phyloP scores from a whole-genome alignment of 306 rosid species.

The Cicer chorassanicum region DNA sequence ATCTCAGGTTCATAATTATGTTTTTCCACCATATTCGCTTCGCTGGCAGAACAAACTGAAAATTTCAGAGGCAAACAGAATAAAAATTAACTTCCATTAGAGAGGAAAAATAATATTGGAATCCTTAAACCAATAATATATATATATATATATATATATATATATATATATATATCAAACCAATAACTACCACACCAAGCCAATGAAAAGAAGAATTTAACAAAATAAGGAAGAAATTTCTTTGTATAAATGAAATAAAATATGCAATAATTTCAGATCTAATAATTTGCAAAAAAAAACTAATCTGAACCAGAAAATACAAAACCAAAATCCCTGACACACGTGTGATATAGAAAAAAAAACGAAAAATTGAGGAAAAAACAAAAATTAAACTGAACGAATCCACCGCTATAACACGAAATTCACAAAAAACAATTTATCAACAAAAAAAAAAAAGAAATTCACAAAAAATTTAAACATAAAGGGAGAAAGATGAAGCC shows the following conservation, averaged over 20 bases:
- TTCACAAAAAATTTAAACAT: too few relatives aligned
- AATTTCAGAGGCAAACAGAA: background rate
- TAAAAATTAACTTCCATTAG: background rate
- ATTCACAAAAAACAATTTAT: too few relatives aligned
- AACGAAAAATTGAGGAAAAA: background rate
- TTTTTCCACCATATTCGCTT: slow-evolving; percentile 38
- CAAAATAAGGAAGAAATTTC: background rate
- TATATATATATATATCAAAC: too few relatives aligned
- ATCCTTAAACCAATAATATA: background rate
- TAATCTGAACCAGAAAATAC: background rate
- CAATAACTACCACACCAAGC: background rate
- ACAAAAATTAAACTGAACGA: background rate
- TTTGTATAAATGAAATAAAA: background rate
- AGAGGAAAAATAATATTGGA: background rate
- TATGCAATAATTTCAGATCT: background rate
- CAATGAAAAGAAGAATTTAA: background rate
- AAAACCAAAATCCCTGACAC: background rate
- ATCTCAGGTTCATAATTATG: slow-evolving; percentile 43
- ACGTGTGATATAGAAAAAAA: background rate
- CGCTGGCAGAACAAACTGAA: slow-evolving; percentile 53
- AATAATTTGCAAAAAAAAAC: background rate
- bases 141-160: too few relatives aligned
- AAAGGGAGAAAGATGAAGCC: too few relatives aligned
- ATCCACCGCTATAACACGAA: background rate
- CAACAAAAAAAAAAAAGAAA: too few relatives aligned